Conservation (phyloP, 1,284 basidiomycete species). For the Jaminaea rosea region DNA sequence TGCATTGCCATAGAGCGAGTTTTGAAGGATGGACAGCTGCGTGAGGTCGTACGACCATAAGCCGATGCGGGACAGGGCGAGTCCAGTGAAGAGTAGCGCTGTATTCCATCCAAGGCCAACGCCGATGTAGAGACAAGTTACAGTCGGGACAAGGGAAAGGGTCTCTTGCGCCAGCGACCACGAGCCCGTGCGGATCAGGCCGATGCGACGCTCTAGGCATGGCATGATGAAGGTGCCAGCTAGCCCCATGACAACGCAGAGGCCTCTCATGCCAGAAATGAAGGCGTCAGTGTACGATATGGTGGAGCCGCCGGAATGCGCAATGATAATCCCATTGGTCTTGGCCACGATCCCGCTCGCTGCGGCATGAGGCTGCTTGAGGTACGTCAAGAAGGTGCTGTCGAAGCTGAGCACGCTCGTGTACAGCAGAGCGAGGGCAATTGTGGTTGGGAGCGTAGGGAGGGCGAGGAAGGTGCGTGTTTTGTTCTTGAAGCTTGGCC, state of each 20-base stretch:
- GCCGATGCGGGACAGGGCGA: conserved; percentile 53
- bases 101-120: conserved; percentile 27
- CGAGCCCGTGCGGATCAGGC: conserved; percentile 51
- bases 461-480: background rate
- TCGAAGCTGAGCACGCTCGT: conserved; percentile 51
- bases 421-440: conserved; percentile 54
- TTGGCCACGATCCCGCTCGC: no score
- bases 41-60: conserved; percentile 55
- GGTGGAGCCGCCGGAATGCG: background rate
- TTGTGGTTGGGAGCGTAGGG: conserved; percentile 36
- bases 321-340: background rate
- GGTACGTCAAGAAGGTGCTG: conserved; percentile 33
- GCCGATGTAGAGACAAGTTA: conserved; percentile 23
- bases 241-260: conserved; percentile 52
- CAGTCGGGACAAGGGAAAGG: conserved; percentile 16
- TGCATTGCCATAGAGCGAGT: conserved; percentile 8
- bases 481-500: no score
- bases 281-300: conserved; percentile 49
- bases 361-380: conserved; percentile 13
- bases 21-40: conserved; percentile 50
- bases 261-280: conserved; percentile 55
- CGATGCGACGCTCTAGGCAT: conserved; percentile 49
- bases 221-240: conserved; percentile 52
- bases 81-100: conserved; percentile 44
- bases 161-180: conserved; percentile 35